Percentiles rank a stretch among this genome's conserved stretches.
These are phyloP conservation scores for Phialophora expanda DNA, from an alignment of 2,329 filamentous ascomycete genomes.

Conservation along the genomic window DNA sequence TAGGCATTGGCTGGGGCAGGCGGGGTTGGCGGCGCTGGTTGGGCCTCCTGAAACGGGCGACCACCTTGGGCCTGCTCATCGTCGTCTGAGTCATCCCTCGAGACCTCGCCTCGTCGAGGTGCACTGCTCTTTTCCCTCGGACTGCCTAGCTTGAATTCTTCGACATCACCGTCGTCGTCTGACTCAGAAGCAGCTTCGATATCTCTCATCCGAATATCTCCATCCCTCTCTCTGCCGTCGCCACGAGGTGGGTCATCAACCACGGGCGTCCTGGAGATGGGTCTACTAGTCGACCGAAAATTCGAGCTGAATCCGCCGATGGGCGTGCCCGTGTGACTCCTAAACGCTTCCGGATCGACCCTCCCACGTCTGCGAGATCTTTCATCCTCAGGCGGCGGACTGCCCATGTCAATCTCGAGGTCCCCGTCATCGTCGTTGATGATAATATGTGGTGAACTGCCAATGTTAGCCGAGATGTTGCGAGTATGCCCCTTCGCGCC, in stretches of 20 bases:
- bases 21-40: slow-evolving; percentile 26
- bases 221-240: slow-evolving; percentile 22
- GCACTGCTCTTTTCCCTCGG: slow-evolving; percentile 25
- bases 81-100: slow-evolving; percentile 16
- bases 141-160: slow-evolving; percentile 46
- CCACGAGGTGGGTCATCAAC: slow-evolving; percentile 4
- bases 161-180: slow-evolving; percentile 53
- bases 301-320: slow-evolving; percentile 25
- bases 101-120: slow-evolving; percentile 19
- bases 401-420: slow-evolving; percentile 57
- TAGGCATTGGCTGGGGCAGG: slow-evolving; percentile 33
- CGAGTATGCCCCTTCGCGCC: slow-evolving; percentile 23
- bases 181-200: slow-evolving; percentile 45
- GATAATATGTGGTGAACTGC: slow-evolving; percentile 48
- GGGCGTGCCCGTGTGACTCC: slow-evolving; percentile 34
- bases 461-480: slow-evolving; percentile 32
- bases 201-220: slow-evolving; percentile 43
- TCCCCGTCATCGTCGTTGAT: slow-evolving; percentile 48
- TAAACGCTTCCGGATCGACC: slow-evolving; percentile 35
- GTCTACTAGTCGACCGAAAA: slow-evolving; percentile 4
- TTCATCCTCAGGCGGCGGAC: slow-evolving; percentile 48
- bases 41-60: slow-evolving; percentile 10
- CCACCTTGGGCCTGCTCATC: neutral
- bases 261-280: neutral
- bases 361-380: slow-evolving; percentile 22